Base-by-base conservation (phyloP, 768 basidiomycete species). In the Sarcodon sp. region DNA sequence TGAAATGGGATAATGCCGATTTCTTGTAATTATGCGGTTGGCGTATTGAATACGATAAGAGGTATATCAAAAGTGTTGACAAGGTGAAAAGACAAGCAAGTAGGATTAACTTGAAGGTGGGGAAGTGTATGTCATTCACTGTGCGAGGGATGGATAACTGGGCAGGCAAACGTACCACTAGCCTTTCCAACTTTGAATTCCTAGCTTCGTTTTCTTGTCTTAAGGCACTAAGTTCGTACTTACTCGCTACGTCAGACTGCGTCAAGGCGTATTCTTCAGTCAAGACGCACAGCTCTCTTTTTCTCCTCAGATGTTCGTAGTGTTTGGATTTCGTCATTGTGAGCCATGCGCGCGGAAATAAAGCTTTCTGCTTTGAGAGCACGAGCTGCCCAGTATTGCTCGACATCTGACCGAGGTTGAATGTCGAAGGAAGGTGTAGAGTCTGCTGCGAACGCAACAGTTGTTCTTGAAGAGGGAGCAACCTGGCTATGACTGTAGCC, bases 301-400 rank as follows among this genome's bases (percentile, higher is more conserved):
- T 58, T 50, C 45, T 74, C 74, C 53, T 72, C 71, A 0, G 52
- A 54, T 33, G 61, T 56, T 45, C 68, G 62, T 44, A 77, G 45
- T 12, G 58, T 62, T 49, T 61, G 65, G 33, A 83, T 55, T 44
- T 83, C 79, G 9, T 59, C 58, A 38, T 72, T 69, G 57, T 82
- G 77, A 15, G 57, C 61, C 33, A 65, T 64, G 35, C 69, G 68
- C 21, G 72, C 73, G 0, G 69, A 61, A 3, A 86, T 66, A 35
- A 80, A 60, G 2, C 77, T 71, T 57, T 87, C 84, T 0, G 83
- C 83, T 3, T 73, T 69, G 18, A 82, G 54, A 3, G 83, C 81
- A 3, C 83, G 75, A 12, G 73, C 64, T 27, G 77, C 78, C 84
- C 84, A 86, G 55, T 83, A 82, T 51, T 75, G 76, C 53, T 79